Evolutionary conservation across 352 stramenopile species (phyloP).

Genomic region (Globisporangium iwayamae): DNA sequence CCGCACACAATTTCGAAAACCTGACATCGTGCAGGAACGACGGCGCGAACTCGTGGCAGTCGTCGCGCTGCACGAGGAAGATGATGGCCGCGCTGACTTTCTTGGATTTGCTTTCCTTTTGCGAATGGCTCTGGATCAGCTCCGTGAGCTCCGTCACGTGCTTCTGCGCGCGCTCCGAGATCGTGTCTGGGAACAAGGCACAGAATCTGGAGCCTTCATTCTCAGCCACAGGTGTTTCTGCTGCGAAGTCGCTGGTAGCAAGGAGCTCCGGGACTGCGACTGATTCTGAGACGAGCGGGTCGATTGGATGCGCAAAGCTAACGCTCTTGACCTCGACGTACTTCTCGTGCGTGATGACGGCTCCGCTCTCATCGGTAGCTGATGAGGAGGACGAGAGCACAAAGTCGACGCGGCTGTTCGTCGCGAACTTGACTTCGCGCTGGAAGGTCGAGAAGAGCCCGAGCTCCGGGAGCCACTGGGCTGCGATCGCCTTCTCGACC

Average conservation of each 20-base stretch:
- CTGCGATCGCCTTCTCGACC: conserved; percentile 59
- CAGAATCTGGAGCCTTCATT: conserved; percentile 17
- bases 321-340: conserved; percentile 88
- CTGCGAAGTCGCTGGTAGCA: background rate
- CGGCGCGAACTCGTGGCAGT: conserved; percentile 68
- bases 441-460: conserved; percentile 48
- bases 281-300: background rate
- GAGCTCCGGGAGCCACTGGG: conserved; percentile 66
- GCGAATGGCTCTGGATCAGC: conserved; percentile 28
- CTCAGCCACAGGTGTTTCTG: background rate
- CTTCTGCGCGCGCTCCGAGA: conserved; percentile 71
- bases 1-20: conserved; percentile 58
- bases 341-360: conserved; percentile 41
- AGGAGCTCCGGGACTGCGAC: background rate
- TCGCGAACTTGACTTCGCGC: conserved; percentile 76
- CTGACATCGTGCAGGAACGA: conserved; percentile 58
- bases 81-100: conserved; percentile 48
- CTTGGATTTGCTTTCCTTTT: conserved; percentile 8
- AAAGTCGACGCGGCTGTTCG: conserved; percentile 83
- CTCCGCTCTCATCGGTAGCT: conserved; percentile 3
- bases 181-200: conserved; percentile 77
- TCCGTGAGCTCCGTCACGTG: conserved; percentile 75
- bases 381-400: conserved; percentile 44
- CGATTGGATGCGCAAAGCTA: conserved; percentile 39
- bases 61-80: conserved; percentile 77